Percentiles rank a stretch among this genome's conserved stretches.
Conservation (phyloP, 163 green algal genomes). For the Chlamydomonas reinhardtii region DNA sequence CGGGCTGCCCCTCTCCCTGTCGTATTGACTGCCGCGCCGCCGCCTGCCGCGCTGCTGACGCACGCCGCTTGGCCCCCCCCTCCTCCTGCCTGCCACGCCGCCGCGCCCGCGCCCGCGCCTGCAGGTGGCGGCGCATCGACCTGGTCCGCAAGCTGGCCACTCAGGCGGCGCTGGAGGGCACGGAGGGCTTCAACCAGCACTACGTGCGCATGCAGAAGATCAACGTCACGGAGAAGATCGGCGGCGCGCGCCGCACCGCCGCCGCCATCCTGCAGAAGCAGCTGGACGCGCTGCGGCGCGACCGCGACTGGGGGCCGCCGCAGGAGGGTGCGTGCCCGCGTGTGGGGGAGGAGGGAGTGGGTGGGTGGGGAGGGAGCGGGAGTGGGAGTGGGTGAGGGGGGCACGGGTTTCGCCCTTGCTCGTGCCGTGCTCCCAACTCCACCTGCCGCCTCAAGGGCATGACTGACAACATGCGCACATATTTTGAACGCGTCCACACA, state of each 20-base stretch:
- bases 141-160: conserved; percentile 56
- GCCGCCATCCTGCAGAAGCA: conserved; percentile 32
- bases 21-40: no score
- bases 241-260: neutral
- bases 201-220: conserved; percentile 40
- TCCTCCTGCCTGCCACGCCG: no score
- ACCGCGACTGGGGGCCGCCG: conserved; percentile 13
- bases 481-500: no score
- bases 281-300: conserved; percentile 28
- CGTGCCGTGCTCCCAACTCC: no score
- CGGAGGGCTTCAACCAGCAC: conserved; percentile 43
- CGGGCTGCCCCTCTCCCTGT: no score
- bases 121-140: conserved; percentile 57
- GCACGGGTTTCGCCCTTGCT: no score
- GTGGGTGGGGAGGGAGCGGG: neutral
- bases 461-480: no score
- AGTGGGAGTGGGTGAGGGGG: neutral
- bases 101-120: no score
- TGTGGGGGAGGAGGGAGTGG: neutral
- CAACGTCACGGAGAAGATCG: conserved; percentile 46
- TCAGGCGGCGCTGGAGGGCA: conserved; percentile 41
- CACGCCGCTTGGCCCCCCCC: no score
- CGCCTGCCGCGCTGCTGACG: no score
- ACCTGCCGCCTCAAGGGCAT: no score
- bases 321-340: conserved; percentile 13